phyloP scores from a whole-genome alignment of 163 green algal species.

The Scenedesmus sp. region DNA sequence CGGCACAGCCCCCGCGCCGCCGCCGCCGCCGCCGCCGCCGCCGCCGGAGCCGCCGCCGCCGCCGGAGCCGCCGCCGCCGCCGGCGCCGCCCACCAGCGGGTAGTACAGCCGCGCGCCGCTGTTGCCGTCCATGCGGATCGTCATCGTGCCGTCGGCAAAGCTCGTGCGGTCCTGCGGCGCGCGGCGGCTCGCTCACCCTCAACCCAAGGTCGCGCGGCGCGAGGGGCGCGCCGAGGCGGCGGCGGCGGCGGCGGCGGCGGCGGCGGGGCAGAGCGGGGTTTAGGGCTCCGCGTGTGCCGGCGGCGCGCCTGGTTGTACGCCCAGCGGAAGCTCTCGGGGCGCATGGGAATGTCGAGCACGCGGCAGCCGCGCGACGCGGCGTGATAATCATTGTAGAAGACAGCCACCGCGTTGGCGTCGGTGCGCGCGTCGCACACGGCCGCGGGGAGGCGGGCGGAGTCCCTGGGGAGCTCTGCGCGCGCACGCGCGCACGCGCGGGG shows the following conservation, averaged over 20 bases:
- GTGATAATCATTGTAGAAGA: constrained; percentile 23
- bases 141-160: constrained; percentile 14
- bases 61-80: no score
- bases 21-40: no score
- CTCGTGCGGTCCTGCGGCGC: not conserved
- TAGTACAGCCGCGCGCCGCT: constrained; percentile 14
- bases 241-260: no score
- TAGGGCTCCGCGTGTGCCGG: no score
- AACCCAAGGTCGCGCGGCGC: no score
- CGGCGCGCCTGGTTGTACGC: constrained; percentile 8
- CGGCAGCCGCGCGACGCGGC: not conserved
- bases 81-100: no score
- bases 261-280: no score
- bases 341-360: not conserved
- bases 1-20: no score
- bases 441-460: not conserved
- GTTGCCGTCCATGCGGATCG: constrained; percentile 21
- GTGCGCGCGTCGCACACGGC: not conserved
- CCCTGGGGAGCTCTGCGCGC: constrained; percentile 1
- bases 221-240: no score
- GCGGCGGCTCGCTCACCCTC: no score
- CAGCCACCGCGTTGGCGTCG: constrained; percentile 18
- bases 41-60: no score
- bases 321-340: constrained; percentile 1
- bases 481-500: no score